These are phyloP conservation scores for Sugiyamaella novakii DNA, from an alignment of 1,139 yeast species.

Conservation along the genomic window DNA sequence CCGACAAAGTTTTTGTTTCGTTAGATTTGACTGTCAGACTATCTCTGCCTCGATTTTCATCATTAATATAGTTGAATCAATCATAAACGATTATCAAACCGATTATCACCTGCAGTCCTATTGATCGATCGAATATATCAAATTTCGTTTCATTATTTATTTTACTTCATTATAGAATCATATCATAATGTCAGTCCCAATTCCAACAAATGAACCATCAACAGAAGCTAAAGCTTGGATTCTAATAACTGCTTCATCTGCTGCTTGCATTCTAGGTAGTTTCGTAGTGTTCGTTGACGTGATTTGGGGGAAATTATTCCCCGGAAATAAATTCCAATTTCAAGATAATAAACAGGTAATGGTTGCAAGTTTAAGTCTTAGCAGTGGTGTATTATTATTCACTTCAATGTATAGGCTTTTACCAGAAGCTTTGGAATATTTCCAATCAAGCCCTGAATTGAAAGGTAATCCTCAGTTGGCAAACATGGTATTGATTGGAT, in stretches of 20 bases:
- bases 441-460: conserved; percentile 38
- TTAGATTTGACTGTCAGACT: too few species aligned
- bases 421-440: conserved; percentile 57
- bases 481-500: conserved; percentile 50
- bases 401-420: conserved; percentile 74
- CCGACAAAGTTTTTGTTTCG: too few species aligned
- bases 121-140: too few species aligned
- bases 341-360: conserved; percentile 63
- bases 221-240: conserved; percentile 50
- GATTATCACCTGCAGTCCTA: too few species aligned
- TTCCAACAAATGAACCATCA: too few species aligned
- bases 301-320: conserved; percentile 46
- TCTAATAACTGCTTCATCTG: conserved; percentile 56
- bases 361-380: conserved; percentile 65
- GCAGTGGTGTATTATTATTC: conserved; percentile 67
- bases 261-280: conserved; percentile 63
- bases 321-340: conserved; percentile 48
- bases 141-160: too few species aligned
- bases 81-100: too few species aligned
- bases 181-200: too few species aligned
- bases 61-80: too few species aligned
- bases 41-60: too few species aligned
- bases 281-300: conserved; percentile 56
- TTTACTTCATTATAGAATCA: too few species aligned
- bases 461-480: conserved; percentile 34